Conservation (phyloP, 768 basidiomycete species). For the Phlegmacium glaucopus region DNA sequence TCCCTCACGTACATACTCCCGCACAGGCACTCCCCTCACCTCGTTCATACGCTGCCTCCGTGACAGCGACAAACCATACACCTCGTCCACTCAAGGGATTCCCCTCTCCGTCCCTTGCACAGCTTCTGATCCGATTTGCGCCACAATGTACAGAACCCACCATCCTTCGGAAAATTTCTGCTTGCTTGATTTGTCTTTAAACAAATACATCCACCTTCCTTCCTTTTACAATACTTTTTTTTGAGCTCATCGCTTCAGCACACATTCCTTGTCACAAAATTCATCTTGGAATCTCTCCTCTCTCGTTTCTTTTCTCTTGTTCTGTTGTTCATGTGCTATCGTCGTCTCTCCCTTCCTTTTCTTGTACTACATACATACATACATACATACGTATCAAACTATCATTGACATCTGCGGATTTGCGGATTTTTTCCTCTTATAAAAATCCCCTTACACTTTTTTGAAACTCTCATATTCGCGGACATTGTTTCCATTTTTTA, state of each 20-base stretch:
- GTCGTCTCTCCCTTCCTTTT: constrained; percentile 1
- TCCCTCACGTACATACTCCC: too few relatives aligned
- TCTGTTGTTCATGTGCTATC: constrained; percentile 2
- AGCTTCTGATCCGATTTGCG: too few relatives aligned
- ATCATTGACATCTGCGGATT: not conserved
- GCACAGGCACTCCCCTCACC: too few relatives aligned
- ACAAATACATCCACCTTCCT: not conserved
- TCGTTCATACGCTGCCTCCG: too few relatives aligned
- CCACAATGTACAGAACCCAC: not conserved
- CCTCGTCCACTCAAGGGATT: not conserved
- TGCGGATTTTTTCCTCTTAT: not conserved
- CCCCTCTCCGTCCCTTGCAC: too few relatives aligned
- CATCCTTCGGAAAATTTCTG: not conserved
- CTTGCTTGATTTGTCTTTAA: too few relatives aligned
- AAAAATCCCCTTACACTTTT: not conserved
- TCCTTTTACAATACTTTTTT: not conserved
- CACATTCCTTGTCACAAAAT: not conserved
- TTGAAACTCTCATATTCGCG: not conserved
- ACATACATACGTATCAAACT: not conserved
- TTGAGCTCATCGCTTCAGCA: not conserved
- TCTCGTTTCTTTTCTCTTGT: constrained; percentile 2
- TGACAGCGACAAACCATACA: not conserved
- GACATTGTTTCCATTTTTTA: not conserved
- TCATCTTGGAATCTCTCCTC: not conserved
- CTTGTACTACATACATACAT: not conserved